Conservation (phyloP, 2,329 filamentous ascomycete genomes). For the Alternaria infectoria region DNA sequence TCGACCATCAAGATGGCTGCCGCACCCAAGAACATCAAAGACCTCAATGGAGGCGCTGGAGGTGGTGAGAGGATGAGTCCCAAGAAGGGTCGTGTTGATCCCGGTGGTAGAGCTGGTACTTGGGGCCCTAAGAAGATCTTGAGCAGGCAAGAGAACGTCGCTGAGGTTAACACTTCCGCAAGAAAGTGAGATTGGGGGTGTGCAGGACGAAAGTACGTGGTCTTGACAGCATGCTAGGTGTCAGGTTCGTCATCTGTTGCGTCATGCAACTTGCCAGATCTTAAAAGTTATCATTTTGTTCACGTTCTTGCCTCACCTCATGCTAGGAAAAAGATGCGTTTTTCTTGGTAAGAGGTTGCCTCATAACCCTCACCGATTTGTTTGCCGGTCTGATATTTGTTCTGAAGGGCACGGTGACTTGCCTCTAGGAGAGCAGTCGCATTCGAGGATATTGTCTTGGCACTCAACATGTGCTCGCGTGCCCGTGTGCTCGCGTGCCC, state of each 20-base stretch:
- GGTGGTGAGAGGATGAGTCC: slow-evolving; percentile 7
- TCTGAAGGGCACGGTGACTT: neutral
- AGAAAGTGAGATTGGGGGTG: neutral
- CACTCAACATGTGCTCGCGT: neutral
- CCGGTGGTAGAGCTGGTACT: slow-evolving; percentile 27
- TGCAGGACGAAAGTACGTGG: neutral
- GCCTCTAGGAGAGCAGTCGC: neutral
- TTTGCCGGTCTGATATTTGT: neutral
- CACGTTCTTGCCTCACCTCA: neutral
- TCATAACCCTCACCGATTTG: neutral
- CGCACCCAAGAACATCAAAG: slow-evolving; percentile 11
- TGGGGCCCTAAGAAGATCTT: slow-evolving; percentile 38
- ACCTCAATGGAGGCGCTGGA: neutral
- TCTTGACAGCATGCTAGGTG: neutral
- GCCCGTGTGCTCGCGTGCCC: too few relatives aligned
- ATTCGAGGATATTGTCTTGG: neutral
- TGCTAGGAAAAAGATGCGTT: neutral
- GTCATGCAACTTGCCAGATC: neutral
- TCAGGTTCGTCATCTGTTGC: neutral
- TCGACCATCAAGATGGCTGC: slow-evolving; percentile 11
- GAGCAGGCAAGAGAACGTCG: slow-evolving; percentile 25
- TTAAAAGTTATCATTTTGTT: neutral
- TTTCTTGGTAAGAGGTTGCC: neutral
- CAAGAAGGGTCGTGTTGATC: slow-evolving; percentile 17
- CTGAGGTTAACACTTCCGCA: neutral